Base-by-base conservation (phyloP, 768 basidiomycete species). In the Terana coerulea region DNA sequence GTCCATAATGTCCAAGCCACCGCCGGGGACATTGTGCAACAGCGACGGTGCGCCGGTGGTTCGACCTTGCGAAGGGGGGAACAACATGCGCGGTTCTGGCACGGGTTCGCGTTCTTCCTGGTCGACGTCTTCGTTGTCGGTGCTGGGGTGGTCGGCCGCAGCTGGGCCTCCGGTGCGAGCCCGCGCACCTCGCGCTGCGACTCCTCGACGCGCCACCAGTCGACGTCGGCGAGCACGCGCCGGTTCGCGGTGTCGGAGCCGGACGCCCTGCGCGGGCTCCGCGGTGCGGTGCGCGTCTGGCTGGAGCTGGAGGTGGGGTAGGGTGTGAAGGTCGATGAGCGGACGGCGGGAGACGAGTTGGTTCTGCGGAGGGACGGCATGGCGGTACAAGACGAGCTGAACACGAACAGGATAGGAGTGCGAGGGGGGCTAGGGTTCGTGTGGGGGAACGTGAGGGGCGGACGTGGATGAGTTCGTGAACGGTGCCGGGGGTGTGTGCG, bases 341-440 rank as follows among this genome's bases (percentile, higher is more conserved):
- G 80, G 60, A 85, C 85, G 19, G 76, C 69, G 36, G 86, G 83
- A 51, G 84, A 80, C 17, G 89, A 90, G 55, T 79, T 67, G 44
- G 85, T 80, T 61, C 88, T 86, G 71, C 88, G 88, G 60, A 91
- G 84, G 70, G 87, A 89, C 62, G 88, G 89, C 86, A 76, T 76
- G 77, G 75, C 72, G 75, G 73, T 37, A 39, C 47, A 49, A 40
- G 47, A 26, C 19, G 34, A 36, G 31, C 12, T 47, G 19, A 17
- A 35, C 19, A 30, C 31, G 36, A 33, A 37, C 37, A 40, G 34
- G 25, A 14, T 49, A 26, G 47, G 15, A 26, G 9, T 67, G 62
- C 59, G 65, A 57, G 59, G 60, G 64, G 56, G 63, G 62, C 60
- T 64, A 66, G 64, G 67, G 68, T 60, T 67, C 61, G 60, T 61